A percentile compares a stretch with the other conserved stretches of the same genome.
Evolutionary conservation across 345 rosid genomes (phyloP).

Genomic region (Clarkia xantiana): DNA sequence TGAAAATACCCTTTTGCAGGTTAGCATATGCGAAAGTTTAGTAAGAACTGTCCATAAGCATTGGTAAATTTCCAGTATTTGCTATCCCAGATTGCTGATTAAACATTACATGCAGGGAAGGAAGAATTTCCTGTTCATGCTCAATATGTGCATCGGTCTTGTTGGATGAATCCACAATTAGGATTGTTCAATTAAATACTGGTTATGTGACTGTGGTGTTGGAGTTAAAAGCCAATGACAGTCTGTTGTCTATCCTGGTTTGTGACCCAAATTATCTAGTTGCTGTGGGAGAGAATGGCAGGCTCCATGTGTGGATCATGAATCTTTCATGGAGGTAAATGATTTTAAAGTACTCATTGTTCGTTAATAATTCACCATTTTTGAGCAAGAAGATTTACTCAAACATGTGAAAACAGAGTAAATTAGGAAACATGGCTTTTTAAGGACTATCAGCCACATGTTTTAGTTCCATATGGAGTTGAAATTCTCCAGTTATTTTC

Average conservation of each 20-base stretch:
- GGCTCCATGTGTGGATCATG: conserved; percentile 68
- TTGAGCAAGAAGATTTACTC: not conserved
- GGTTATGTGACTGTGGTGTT: conserved; percentile 63
- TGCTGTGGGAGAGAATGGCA: conserved; percentile 61
- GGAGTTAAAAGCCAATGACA: conserved; percentile 40
- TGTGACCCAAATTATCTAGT: conserved; percentile 46
- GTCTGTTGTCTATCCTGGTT: conserved; percentile 42
- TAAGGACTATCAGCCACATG: too few relatives aligned
- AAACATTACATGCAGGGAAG: conserved; percentile 34
- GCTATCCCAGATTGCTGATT: conserved; percentile 6
- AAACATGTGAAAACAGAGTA: not conserved
- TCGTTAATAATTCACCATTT: not conserved
- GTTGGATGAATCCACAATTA: conserved; percentile 37
- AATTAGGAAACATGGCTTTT: too few relatives aligned
- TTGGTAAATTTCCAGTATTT: not conserved
- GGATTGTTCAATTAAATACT: conserved; percentile 44
- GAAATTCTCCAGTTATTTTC: too few relatives aligned
- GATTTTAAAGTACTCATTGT: not conserved
- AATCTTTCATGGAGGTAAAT: conserved; percentile 63
- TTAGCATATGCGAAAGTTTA: conserved; percentile 8
- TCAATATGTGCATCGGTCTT: conserved; percentile 46
- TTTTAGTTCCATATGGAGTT: too few relatives aligned
- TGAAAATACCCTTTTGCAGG: conserved; percentile 81
- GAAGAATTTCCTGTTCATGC: conserved; percentile 53
- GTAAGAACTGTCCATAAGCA: conserved; percentile 7